Base-by-base conservation (phyloP, 2,329 filamentous ascomycete genomes). In the Colletotrichum salicis region DNA sequence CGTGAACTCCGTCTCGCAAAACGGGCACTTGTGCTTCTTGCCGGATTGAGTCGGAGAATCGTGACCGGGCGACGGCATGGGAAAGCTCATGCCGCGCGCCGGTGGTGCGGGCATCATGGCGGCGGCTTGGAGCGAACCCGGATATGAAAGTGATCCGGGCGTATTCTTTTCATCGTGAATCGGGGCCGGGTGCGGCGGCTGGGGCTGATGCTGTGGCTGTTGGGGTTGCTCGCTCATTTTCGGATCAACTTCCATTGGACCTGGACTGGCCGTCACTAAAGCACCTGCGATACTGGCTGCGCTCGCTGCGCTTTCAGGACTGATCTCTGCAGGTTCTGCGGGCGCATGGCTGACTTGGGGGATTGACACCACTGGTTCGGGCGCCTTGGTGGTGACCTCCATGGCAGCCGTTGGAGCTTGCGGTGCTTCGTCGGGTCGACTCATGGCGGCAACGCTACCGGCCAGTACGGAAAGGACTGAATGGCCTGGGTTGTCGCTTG, bases 21-120 rank as follows among this genome's bases (percentile, higher is more conserved):
- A 97, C 0, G 94, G 96, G 79, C 96, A 99, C 81, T 96, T 97
- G 84, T 99, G 96, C 78, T 96, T 96, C 84, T 97, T 98, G 64
- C 89, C 88, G 19, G 77, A 82, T 31, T 73, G 73, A 8, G 93
- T 92, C 6, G 94, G 85, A 76, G 77, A 86, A 69, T 74, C 85
- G 80, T 78, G 86, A 75, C 77, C 80, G 70, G 82, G 76, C 35
- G 83, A 82, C 24, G 86, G 82, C 82, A 90, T 86, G 8, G 89
- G 88, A 74, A 90, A 86, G 76, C 86, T 91, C 84, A 90, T 87
- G 33, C 86, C 87, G 56, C 89, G 86, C 35, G 79, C 73, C 1
- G 84, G 82, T 5, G 86, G 83, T 48, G 86, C 84, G 51, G 83
- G 77, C 76, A 88, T 82, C 66, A 80, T 79, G 12, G 78, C 77